Base-by-base conservation (phyloP, 352 stramenopile species). In the Peronospora destructor region DNA sequence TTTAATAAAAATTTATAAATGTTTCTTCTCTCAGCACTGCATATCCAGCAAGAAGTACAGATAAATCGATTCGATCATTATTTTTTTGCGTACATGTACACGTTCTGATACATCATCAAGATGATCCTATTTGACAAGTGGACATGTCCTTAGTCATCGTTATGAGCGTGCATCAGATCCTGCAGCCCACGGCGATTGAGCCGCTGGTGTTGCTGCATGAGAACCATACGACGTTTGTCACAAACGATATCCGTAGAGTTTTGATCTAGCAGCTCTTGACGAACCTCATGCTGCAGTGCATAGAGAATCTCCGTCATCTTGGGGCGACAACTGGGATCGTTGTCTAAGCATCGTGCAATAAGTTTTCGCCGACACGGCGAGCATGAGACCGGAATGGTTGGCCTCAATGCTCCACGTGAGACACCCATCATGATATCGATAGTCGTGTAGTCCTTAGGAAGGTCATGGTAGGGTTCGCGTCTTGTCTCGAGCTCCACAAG, bases 401-500 rank as follows among this genome's bases (percentile, higher is more conserved):
- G 81, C 0, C 78, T 71, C 26, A 89, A 59, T 13, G 64, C 59
- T 13, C 71, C 74, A 21, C 64, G 64, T 14, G 81, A 79, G 9
- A 91, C 81, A 26, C 72, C 63, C 61, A 85, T 67, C 81, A 91
- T 91, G 50, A 91, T 86, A 32, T 91, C 76, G 44, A 89, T 87
- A 1, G 64, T 73, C 6, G 78, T 85, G 46, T 65, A 77, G 54
- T 77, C 55, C 41, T 78, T 72, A 7, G 60, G 58, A 12, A 73
- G 53, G 44, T 90, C 76, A 37, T 76, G 65, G 46, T 92, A 92
- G 34, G 81, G 81, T 42, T 89, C 74, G 12, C 66, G 73, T 9
- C 78, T 69, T 4, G 78, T 87, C 55, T 90, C 81, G 14, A 92
- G 71, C 59, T 92, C 81, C 13, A 90, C 78, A 6, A 95, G 56